Percentiles rank a stretch among this genome's conserved stretches.
Evolutionary conservation across 768 basidiomycete genomes (phyloP).

Genomic region (Lactifluus pinguis): DNA sequence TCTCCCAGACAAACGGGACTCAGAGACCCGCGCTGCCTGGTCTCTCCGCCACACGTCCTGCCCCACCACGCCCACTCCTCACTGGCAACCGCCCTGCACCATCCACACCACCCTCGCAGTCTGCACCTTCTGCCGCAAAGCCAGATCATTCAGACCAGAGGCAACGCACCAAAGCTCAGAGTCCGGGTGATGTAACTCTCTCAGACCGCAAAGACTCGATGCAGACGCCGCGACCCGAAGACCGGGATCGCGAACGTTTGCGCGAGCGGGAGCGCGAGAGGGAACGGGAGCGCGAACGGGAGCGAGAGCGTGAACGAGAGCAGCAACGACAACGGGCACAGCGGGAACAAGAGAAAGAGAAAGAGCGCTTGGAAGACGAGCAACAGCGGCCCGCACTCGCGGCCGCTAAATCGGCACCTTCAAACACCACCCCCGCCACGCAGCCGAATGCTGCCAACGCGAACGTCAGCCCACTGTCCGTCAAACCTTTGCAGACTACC

Average conservation of each 20-base stretch:
- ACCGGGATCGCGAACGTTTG: conserved; percentile 29
- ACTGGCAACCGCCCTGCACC: conserved; percentile 48
- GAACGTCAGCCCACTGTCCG: conserved; percentile 45
- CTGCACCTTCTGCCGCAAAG: conserved; percentile 38
- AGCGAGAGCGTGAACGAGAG: conserved; percentile 22
- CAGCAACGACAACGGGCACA: conserved; percentile 25
- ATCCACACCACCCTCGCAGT: conserved; percentile 42
- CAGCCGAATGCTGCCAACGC: conserved; percentile 42
- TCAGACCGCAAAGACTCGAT: conserved; percentile 47
- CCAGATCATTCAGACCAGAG: conserved; percentile 60
- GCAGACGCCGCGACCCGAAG: conserved; percentile 9
- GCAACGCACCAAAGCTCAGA: conserved; percentile 51
- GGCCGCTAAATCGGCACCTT: conserved; percentile 38
- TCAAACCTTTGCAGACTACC: conserved; percentile 59
- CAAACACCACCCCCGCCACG: conserved; percentile 35
- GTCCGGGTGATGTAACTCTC: conserved; percentile 31
- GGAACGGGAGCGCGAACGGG: conserved; percentile 23
- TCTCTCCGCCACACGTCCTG: conserved; percentile 51
- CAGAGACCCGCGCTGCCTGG: conserved; percentile 26
- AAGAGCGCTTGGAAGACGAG: not conserved
- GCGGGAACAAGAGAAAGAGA: conserved; percentile 25
- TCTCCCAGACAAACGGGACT: conserved; percentile 23
- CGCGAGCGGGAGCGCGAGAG: conserved; percentile 23
- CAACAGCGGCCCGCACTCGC: conserved; percentile 26
- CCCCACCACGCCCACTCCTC: conserved; percentile 60